Conservation (phyloP, 106 monocot genomes). For the Triglochin maritima region DNA sequence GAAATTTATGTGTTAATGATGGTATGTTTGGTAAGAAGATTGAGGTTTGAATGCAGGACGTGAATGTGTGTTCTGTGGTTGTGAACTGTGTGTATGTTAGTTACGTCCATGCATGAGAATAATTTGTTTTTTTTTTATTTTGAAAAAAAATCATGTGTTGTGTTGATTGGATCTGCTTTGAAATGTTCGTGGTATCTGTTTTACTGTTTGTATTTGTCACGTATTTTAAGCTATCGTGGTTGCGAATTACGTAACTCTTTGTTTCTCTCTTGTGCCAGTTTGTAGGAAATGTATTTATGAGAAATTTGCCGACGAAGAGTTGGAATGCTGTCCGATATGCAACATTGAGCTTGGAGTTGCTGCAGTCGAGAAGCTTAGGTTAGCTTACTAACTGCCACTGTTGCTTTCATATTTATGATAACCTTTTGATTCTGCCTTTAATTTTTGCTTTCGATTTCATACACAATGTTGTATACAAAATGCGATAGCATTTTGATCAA, state of each 20-base stretch:
- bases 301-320: conserved; percentile 65
- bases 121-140: too few relatives aligned
- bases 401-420: background rate
- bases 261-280: conserved; percentile 34
- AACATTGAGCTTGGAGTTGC: conserved; percentile 58
- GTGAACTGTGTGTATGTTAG: too few relatives aligned
- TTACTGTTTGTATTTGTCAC: background rate
- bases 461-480: too few relatives aligned
- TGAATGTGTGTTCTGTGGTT: too few relatives aligned
- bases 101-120: too few relatives aligned
- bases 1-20: too few relatives aligned
- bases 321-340: conserved; percentile 76
- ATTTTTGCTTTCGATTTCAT: background rate
- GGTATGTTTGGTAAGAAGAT: too few relatives aligned
- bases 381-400: background rate
- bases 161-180: too few relatives aligned
- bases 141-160: too few relatives aligned
- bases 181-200: background rate
- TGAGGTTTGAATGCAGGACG: too few relatives aligned
- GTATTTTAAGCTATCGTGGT: background rate
- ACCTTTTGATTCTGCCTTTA: background rate
- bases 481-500: too few relatives aligned
- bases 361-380: conserved; percentile 80
- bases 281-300: conserved; percentile 89
- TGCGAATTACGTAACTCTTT: background rate